Percentiles rank a stretch among this genome's conserved stretches.
These are phyloP conservation scores for Gracilaria caudata DNA, from an alignment of 23 red algal species.

Conservation along the genomic window DNA sequence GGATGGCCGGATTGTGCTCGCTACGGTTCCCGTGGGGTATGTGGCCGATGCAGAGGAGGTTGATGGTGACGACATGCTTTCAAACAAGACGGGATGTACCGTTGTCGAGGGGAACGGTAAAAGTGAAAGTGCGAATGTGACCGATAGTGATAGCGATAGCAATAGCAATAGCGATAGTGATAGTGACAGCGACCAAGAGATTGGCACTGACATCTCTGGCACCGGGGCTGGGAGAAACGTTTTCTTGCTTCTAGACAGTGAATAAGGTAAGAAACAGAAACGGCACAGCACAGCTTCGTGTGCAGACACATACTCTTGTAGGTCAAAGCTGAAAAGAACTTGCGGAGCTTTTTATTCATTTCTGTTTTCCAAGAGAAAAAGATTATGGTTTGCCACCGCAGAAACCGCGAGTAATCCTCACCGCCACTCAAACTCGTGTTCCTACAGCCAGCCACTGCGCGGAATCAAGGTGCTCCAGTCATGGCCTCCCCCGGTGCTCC, in stretches of 20 bases:
- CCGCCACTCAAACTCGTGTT: conserved; percentile 64
- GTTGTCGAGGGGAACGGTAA: neutral
- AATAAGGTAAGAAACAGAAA: neutral
- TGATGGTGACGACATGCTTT: neutral
- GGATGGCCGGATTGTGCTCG: conserved; percentile 73
- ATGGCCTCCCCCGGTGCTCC: conserved; percentile 65
- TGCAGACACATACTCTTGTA: neutral
- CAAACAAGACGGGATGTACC: neutral
- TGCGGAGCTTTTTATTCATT: too few relatives aligned
- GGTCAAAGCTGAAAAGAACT: conserved; percentile 9
- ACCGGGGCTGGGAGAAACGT: neutral
- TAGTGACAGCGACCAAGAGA: neutral
- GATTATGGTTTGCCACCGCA: conserved; percentile 48
- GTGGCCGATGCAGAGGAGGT: neutral
- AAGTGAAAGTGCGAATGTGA: neutral
- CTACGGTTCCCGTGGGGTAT: conserved; percentile 65
- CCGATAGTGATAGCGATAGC: neutral
- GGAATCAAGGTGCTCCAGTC: conserved; percentile 72
- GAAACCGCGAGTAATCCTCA: conserved; percentile 54
- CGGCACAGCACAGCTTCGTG: too few relatives aligned
- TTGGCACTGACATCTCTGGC: neutral
- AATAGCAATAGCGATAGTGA: neutral
- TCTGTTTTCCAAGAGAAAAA: conserved; percentile 40
- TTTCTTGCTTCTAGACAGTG: conserved; percentile 19
- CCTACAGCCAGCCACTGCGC: conserved; percentile 64